Evolutionary conservation across 106 monocot species (phyloP).

Genomic region (Xerophyta viscosa): DNA sequence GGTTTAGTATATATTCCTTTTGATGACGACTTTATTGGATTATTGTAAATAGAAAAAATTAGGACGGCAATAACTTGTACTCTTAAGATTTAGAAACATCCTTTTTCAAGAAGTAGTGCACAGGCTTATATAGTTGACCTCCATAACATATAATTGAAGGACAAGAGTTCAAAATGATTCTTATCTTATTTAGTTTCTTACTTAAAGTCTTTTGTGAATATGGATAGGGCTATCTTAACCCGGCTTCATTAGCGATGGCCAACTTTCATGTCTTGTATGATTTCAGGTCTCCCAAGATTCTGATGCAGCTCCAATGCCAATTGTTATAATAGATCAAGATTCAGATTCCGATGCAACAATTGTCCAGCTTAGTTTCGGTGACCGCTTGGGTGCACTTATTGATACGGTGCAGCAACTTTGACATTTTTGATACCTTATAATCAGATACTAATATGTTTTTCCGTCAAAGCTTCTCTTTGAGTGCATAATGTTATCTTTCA

Average conservation of each 20-base stretch:
- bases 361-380: conserved; percentile 92
- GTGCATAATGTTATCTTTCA: too few relatives aligned
- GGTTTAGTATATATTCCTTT: too few relatives aligned
- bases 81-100: too few relatives aligned
- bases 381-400: conserved; percentile 81
- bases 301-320: conserved; percentile 65
- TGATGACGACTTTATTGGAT: too few relatives aligned
- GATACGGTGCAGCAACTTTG: conserved; percentile 55
- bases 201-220: too few relatives aligned
- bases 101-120: too few relatives aligned
- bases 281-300: conserved; percentile 29
- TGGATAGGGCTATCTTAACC: not conserved
- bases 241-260: not conserved
- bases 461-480: not conserved
- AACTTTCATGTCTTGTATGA: not conserved
- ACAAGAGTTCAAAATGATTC: too few relatives aligned
- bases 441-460: not conserved
- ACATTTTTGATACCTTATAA: not conserved
- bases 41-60: too few relatives aligned
- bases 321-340: conserved; percentile 87
- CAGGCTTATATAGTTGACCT: too few relatives aligned
- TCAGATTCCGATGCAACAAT: conserved; percentile 81
- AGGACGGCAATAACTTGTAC: too few relatives aligned
- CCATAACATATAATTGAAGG: too few relatives aligned
- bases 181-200: too few relatives aligned